Conservation (phyloP, 805 yeast species). For the Debaryomyces prosopidis region DNA sequence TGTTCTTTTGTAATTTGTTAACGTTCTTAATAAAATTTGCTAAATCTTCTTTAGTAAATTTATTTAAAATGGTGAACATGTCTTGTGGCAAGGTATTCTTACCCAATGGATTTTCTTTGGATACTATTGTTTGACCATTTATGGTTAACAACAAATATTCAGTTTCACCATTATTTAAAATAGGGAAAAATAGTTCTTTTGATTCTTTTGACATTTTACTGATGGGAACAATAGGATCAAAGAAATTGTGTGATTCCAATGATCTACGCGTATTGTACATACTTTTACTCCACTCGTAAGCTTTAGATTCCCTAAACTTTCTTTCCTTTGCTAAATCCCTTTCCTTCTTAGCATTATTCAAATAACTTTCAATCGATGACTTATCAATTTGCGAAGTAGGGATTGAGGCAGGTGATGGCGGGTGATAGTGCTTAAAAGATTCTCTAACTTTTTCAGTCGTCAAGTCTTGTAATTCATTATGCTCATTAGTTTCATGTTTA, state of each 20-base stretch:
- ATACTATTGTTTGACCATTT: slow-evolving; percentile 34
- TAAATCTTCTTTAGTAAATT: slow-evolving; percentile 35
- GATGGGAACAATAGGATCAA: slow-evolving; percentile 37
- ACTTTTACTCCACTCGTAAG: slow-evolving; percentile 52
- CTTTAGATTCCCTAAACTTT: slow-evolving; percentile 47
- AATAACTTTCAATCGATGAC: slow-evolving; percentile 38
- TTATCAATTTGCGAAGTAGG: slow-evolving; percentile 8
- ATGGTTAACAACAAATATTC: slow-evolving; percentile 32
- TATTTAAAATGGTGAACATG: slow-evolving; percentile 39
- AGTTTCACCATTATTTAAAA: slow-evolving; percentile 3
- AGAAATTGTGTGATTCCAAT: slow-evolving; percentile 43
- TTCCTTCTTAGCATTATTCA: slow-evolving; percentile 43
- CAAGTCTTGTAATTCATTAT: slow-evolving; percentile 13
- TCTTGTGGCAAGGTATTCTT: slow-evolving; percentile 35
- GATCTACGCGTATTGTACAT: slow-evolving; percentile 37
- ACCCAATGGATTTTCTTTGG: slow-evolving; percentile 42
- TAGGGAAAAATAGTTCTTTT: slow-evolving; percentile 17
- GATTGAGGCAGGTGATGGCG: background rate
- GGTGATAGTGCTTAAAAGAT: slow-evolving; percentile 6
- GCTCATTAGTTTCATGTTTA: slow-evolving; percentile 12
- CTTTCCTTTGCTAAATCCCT: slow-evolving; percentile 42
- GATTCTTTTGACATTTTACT: slow-evolving; percentile 4
- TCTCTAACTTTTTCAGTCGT: slow-evolving; percentile 18
- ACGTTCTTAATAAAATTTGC: slow-evolving; percentile 34
- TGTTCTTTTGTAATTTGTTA: slow-evolving; percentile 41